Evolutionary conservation across 306 rosid genomes (phyloP), one percentile per base, ranked within the genome.

Genomic region (Castanospermum australe): DNA sequence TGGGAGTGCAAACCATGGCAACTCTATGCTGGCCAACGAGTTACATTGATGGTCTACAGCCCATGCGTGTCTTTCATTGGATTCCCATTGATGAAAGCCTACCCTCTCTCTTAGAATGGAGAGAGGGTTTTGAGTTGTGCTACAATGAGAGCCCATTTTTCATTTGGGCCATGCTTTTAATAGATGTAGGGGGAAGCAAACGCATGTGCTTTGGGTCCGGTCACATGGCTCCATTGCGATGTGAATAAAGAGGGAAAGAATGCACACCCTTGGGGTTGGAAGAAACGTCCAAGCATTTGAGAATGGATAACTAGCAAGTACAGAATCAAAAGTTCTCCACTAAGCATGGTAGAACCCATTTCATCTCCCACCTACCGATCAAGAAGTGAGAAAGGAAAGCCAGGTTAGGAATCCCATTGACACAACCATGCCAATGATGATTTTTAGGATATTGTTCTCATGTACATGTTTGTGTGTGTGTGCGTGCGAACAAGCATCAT

Each of bases 281-380:
- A 47, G 38, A 30, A 75, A 45, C 33, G 15, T 62, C 72, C 71
- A 30, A 45, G n/a, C 21, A 45, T 14, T 6, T 63, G 51, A 47
- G 45, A 25, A 62, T n/a, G 10, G 5, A 41, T 5, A 12, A 57
- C 15, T 21, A 5, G 10, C 47, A 22, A 30, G 62, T 64, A 65
- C 63, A 77, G 15, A 50, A 51, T 38, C 38, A 9, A 15, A 64
- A 36, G 39, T 35, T 51, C 41, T 22, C 57, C 52, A 54, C 67
- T 59, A 57, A 28, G 39, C 38, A 41, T 66, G 75, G 82, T 78
- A 48, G 82, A 42, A 39, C 67, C 75, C 81, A 41, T 38, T 25
- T 12, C 52, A 74, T 42, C 45, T 22, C 20, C 56, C 47, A 60
- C 59, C 13, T 42, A 39, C 24, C 13, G 8, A 51, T 12, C 33